Base-by-base conservation (phyloP, 805 yeast genomes). In the Danielozyma ontarioensis region DNA sequence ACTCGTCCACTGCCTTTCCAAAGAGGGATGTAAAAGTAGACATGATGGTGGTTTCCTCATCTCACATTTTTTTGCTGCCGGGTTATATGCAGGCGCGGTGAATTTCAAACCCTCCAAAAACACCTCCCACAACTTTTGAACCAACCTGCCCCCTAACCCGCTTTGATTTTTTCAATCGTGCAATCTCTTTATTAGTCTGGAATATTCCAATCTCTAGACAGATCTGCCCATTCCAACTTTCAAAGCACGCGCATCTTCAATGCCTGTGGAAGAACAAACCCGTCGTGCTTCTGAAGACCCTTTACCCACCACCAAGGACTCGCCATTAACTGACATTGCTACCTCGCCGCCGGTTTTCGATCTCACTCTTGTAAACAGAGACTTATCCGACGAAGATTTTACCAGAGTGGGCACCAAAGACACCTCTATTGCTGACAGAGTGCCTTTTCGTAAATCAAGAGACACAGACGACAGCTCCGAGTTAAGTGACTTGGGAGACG, bases 401-500 rank as follows among this genome's bases (percentile, higher is more conserved):
- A 5, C 12, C 11, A 8, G 12, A 10, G 10, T 23, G 13, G 23
- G 11, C 23, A 7, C 23, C 23, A 7, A 19, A 13, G 18, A 31
- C 13, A 5, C 6, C 13, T 25, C 18, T n/a, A 6, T 27, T 14
- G 17, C 12, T 27, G 23, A 32, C 13, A 21, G 5, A 11, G 17
- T 11, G 14, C 31, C 15, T 15, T n/a, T n/a, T 24, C 11, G 5
- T n/a, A 23, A 8, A 13, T 37, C 22, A 19, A 5, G 26, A 12
- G 26, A 11, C 26, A 6, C 26, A n/a, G 18, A 57, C 44, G 70
- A 64, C 27, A 63, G 69, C 47, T 61, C 68, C 6, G 72, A 66
- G 37, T 51, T 66, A 28, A 64, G 70, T 26, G 83, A 76, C 35
- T 55, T 76, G 41, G 78, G 74, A 30, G 82, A 76, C 34, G 66